Evolutionary conservation across 495 filamentous ascomycete genomes (phyloP), one percentile per base, ranked within the genome.

Genomic region (Xylaria nigripes): DNA sequence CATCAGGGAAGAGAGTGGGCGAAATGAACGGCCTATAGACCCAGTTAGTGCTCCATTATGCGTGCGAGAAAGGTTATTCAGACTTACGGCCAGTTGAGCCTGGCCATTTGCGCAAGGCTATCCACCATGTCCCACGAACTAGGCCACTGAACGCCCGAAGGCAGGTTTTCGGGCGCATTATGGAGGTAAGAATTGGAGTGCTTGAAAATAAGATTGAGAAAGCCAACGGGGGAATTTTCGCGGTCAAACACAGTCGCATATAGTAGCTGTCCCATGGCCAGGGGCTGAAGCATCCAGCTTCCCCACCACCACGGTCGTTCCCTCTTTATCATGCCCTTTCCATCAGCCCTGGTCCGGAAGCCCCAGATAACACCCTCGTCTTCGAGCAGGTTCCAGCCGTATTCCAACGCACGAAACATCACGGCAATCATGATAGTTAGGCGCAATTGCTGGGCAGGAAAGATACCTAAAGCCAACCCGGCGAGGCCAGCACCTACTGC

Each of bases 161-260:
- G 87, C 53, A 89, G 87, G 38, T 76, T 74, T 5, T 74, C 77
- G 2, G 93, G 93, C 43, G 84, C 81, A 21, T 69, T 66, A 48
- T 88, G 87, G 19, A 96, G 77, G 62, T 97, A 98, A 42, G 84
- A 79, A 5, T 82, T 79, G 0, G 87, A 87, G 62, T 85, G 76
- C 50, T 78, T 82, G 54, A 91, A 74, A 54, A 95, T 83, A 54
- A 90, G 81, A 53, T 84, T 76, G 40, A 83, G 82, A 65, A 89
- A 87, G 59, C 78, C 79, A 36, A 59, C 74, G 0, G 92, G 91
- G 56, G 91, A 88, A 65, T 85, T 88, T 61, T 96, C 91, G 46
- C 87, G 79, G 65, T 97, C 91, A 73, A 96, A 97, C 25, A 96
- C 81, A 68, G 90, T 87, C 2, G 92, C 85, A 68, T 96, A 89